Evolutionary conservation across 331 rosid species (phyloP).

Genomic region (Acacia concinna): DNA sequence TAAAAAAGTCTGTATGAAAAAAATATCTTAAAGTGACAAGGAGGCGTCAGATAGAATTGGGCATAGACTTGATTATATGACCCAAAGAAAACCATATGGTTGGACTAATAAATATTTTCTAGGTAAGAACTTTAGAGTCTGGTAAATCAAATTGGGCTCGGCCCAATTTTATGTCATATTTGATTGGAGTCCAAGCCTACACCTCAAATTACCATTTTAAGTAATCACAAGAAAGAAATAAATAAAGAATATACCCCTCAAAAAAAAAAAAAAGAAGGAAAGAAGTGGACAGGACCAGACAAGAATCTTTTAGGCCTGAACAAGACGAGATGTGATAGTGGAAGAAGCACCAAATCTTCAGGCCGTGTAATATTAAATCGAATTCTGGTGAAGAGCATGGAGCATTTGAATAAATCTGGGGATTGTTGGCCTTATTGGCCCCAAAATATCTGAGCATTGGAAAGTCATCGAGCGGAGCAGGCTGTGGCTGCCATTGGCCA

Average conservation of each 20-base stretch:
- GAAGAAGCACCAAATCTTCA: neutral
- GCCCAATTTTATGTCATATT: neutral
- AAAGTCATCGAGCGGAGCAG: neutral
- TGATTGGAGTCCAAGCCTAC: neutral
- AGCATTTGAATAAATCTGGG: constrained; percentile 17
- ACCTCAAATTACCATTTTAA: too few relatives aligned
- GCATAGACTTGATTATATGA: neutral
- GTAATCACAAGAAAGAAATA: neutral
- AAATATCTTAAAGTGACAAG: too few relatives aligned
- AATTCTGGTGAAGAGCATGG: neutral
- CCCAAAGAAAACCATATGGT: neutral
- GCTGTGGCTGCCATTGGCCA: neutral
- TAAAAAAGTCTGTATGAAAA: too few relatives aligned
- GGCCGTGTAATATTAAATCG: neutral
- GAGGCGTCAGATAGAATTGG: too few relatives aligned
- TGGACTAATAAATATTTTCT: too few relatives aligned
- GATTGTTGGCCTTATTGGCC: neutral
- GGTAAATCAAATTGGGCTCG: too few relatives aligned
- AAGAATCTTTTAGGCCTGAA: too few relatives aligned
- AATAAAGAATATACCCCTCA: too few relatives aligned
- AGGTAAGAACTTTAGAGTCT: too few relatives aligned
- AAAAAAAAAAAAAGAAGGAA: too few relatives aligned
- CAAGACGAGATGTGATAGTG: neutral
- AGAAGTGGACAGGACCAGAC: neutral
- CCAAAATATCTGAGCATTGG: neutral